Evolutionary conservation across 2,329 filamentous ascomycete genomes (phyloP).

Genomic region (Neurospora sp.): DNA sequence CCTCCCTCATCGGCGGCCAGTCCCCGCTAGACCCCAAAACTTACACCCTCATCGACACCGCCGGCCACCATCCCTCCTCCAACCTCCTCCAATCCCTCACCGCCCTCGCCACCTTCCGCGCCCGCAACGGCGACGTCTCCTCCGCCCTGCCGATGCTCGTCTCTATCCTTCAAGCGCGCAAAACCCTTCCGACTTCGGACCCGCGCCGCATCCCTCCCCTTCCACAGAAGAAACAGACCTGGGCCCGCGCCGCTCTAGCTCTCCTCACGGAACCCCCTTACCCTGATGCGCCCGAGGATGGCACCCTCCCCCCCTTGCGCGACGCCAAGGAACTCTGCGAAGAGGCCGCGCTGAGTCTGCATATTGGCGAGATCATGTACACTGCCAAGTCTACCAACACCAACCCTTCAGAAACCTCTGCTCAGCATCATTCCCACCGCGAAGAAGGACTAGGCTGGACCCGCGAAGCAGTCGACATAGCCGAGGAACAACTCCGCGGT

Average conservation of each 20-base stretch:
- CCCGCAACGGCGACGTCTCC: conserved; percentile 55
- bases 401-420: conserved; percentile 28
- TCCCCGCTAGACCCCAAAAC: conserved; percentile 47
- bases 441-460: conserved; percentile 83
- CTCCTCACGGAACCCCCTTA: conserved; percentile 43
- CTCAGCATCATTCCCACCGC: conserved; percentile 31
- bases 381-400: background rate
- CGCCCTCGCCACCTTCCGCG: conserved; percentile 68
- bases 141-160: conserved; percentile 75
- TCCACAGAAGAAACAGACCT: conserved; percentile 8
- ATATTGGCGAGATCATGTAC: conserved; percentile 91
- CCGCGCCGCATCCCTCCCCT: conserved; percentile 13
- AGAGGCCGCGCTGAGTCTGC: conserved; percentile 76
- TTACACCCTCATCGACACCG: conserved; percentile 47
- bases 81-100: conserved; percentile 72
- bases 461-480: conserved; percentile 71
- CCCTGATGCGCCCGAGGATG: conserved; percentile 60
- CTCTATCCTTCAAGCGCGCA: conserved; percentile 71
- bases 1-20: conserved; percentile 20
- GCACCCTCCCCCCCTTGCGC: conserved; percentile 57
- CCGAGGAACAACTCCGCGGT: conserved; percentile 56
- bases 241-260: conserved; percentile 3
- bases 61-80: conserved; percentile 43
- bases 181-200: conserved; percentile 39
- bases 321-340: conserved; percentile 62